Conservation (phyloP, 495 filamentous ascomycete genomes). For the Penicillium steckii region DNA sequence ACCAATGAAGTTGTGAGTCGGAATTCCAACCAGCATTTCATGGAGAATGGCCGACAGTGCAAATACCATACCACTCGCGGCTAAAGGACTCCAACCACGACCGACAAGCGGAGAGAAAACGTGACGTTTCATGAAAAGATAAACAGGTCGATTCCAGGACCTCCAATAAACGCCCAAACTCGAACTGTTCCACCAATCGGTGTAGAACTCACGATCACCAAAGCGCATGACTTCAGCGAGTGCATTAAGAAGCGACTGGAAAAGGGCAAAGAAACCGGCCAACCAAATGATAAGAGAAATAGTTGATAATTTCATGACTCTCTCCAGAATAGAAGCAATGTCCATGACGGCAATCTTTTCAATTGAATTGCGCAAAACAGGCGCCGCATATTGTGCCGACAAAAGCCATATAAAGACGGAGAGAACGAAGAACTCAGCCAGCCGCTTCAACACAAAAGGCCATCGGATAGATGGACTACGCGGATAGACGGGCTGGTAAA, state of each 20-base stretch:
- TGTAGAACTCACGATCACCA: slow-evolving; percentile 91
- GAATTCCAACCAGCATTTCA: slow-evolving; percentile 89
- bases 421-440: slow-evolving; percentile 71
- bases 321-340: slow-evolving; percentile 77
- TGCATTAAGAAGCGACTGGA: slow-evolving; percentile 86
- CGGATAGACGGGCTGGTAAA: slow-evolving; percentile 97
- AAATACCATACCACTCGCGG: slow-evolving; percentile 78
- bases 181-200: slow-evolving; percentile 95
- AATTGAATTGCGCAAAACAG: slow-evolving; percentile 83
- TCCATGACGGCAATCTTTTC: slow-evolving; percentile 81
- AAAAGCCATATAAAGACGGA: slow-evolving; percentile 90
- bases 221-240: slow-evolving; percentile 88
- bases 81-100: slow-evolving; percentile 66
- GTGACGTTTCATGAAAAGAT: slow-evolving; percentile 92
- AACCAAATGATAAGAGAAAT: slow-evolving; percentile 95
- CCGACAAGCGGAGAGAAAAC: slow-evolving; percentile 83
- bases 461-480: slow-evolving; percentile 74
- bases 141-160: slow-evolving; percentile 96
- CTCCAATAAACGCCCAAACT: slow-evolving; percentile 89
- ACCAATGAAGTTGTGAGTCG: slow-evolving; percentile 94
- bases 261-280: slow-evolving; percentile 92
- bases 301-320: slow-evolving; percentile 90
- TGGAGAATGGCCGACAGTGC: slow-evolving; percentile 83
- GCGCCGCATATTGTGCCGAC: slow-evolving; percentile 88
- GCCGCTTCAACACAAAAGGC: slow-evolving; percentile 79